Evolutionary conservation across 768 basidiomycete genomes (phyloP).

Genomic region (Pleurotus eryngii): DNA sequence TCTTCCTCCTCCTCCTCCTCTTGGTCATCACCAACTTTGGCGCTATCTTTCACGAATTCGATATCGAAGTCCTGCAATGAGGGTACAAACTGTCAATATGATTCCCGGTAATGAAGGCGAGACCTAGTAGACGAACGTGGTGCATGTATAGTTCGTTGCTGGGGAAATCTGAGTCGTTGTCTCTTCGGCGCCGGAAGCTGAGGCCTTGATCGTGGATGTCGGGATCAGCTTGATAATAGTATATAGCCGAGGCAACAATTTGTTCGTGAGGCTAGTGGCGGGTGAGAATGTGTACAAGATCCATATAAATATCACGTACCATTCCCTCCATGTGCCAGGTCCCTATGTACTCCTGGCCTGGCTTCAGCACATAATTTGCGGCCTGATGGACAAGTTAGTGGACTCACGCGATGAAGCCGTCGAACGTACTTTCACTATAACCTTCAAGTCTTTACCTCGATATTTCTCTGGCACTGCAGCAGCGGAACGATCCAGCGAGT

Average conservation of each 20-base stretch:
- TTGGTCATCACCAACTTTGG: background rate
- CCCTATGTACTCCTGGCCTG: conserved; percentile 14
- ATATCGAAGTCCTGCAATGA: background rate
- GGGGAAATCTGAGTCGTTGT: background rate
- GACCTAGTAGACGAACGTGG: background rate
- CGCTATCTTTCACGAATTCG: background rate
- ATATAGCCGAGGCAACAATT: conserved; percentile 13
- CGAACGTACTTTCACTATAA: background rate
- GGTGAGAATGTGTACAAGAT: no score
- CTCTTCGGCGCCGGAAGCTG: conserved; percentile 7
- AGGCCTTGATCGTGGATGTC: conserved; percentile 9
- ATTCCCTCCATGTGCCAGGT: conserved; percentile 17
- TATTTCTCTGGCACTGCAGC: background rate
- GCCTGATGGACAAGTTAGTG: conserved; percentile 7
- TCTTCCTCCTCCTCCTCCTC: background rate
- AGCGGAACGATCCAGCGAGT: background rate
- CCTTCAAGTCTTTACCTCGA: background rate
- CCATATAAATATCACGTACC: background rate
- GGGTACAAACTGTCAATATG: no score
- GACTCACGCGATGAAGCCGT: background rate
- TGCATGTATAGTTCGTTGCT: background rate
- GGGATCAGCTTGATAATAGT: conserved; percentile 12
- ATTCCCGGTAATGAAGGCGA: background rate
- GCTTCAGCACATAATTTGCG: conserved; percentile 11
- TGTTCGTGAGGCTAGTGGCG: conserved; percentile 13